Base-by-base conservation (phyloP, 208 protist genomes). In the Histomonas meleagridis region DNA sequence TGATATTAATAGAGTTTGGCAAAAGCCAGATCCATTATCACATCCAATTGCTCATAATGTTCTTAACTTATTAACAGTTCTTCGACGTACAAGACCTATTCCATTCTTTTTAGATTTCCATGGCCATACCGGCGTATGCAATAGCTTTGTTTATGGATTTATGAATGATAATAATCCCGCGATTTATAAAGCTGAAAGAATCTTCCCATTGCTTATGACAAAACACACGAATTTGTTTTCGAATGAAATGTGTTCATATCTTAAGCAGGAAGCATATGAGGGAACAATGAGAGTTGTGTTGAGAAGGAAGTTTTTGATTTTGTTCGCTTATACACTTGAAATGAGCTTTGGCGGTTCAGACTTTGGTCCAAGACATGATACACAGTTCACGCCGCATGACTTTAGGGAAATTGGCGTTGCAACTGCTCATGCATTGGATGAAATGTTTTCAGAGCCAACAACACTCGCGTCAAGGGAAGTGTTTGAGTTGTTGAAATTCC, bases 1-100 rank as follows among this genome's bases (percentile, higher is more conserved):
- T 55, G 98, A 99, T 94, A 95, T 99, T 23, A 99, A 99, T 92
- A 94, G 98, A 12, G 95, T 97, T 92, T 99, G 97, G 95, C 51
- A 55, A 2, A 79, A 94, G 38, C 93, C 93, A 14, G 78, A 72
- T 16, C 46, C 49, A 26, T 38, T 53, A 23, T n/a, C 92, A 55
- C 65, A 93, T 60, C 94, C 94, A 28, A 60, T 92, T 55, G 93
- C 94, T 35, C 93, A 92, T 91, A 46, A 70, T 9, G 57, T 78
- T 16, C 91, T 86, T 21, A 46, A 86, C 14, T 55, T 86, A 49
- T 38, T 86, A 4, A 46, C 51, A 55, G 46, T 48, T n/a, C 9
- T 86, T n/a, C 76, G 55, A 49, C 51, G 38, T 38, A 55, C 40
- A 38, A 43, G 76, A 46, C 46, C 76, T 57, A 55, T 55, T 38